Evolutionary conservation across 345 rosid genomes (phyloP), one percentile per base, ranked within the genome.

Genomic region (Geranium rotundifolium): DNA sequence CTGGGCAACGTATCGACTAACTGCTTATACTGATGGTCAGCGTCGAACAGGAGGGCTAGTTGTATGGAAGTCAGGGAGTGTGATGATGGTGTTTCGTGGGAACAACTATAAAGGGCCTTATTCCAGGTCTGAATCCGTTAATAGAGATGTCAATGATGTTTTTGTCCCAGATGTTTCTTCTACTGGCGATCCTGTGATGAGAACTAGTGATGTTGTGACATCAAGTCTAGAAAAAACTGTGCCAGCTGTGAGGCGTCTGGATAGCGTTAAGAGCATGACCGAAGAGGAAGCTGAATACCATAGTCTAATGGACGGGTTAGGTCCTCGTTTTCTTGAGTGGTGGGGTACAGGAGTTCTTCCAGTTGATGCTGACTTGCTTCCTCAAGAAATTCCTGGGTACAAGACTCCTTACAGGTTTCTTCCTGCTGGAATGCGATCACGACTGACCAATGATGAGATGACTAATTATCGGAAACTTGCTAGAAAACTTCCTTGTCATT

Each of bases 281-380:
- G 91, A 84, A 71, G 96, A 86, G 77, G 99, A 95, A 76, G 80
- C 68, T 61, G 97, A 95, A 71, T 88, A 66, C 73, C 80, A 85
- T 69, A 69, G 65, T 58, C 69, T 95, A 61, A 67, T 95, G 63
- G 99, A 95, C 72, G 84, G 88, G 72, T 79, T 95, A 67, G 99
- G 99, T 34, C 88, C 95, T 65, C 92, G 96, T 58, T 95, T 90
- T 63, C 85, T 83, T 17, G 99, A 85, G 72, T 90, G 92, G 90
- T 95, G 99, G 99, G 99, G 99, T 55, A 95, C 97, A 15, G 99
- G 99, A 63, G 74, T 95, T 29, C 87, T 90, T 61, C 99, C 97
- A 0, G 96, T 95, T 62, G 87, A 95, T 80, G 99, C 97, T 19
- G 97, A 90, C 79, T 75, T 84, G 56, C 95, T 95, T 73, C 93